A percentile compares a stretch with the other conserved stretches of the same genome.
These are phyloP conservation scores for Cercospora sojina DNA, from an alignment of 2,329 filamentous ascomycete genomes.

Conservation along the genomic window DNA sequence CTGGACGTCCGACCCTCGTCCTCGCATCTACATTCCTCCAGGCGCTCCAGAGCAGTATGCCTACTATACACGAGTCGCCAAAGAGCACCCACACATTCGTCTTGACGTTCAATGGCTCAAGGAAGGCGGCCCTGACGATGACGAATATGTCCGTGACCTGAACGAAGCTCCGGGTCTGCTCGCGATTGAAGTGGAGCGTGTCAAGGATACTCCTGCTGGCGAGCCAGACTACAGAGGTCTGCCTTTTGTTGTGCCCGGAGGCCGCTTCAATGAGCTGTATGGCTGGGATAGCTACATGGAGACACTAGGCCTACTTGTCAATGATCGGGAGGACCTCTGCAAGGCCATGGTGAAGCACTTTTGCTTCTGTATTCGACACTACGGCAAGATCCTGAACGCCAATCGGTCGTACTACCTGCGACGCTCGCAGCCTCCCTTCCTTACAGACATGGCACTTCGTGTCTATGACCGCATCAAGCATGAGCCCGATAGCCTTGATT, in stretches of 20 bases:
- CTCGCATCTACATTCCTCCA: constrained; percentile 84
- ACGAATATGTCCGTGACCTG: constrained; percentile 77
- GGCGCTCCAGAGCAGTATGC: constrained; percentile 84
- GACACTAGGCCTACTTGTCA: constrained; percentile 81
- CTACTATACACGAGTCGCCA: constrained; percentile 81
- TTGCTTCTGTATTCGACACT: constrained; percentile 97
- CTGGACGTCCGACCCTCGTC: constrained; percentile 85
- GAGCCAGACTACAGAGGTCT: constrained; percentile 72
- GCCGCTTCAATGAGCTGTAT: constrained; percentile 96
- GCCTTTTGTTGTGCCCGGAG: constrained; percentile 95
- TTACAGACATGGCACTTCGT: constrained; percentile 94
- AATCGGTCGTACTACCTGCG: constrained; percentile 94
- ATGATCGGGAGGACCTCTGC: constrained; percentile 80
- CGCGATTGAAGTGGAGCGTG: constrained; percentile 78
- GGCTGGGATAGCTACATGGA: constrained; percentile 99
- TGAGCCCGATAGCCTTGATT: constrained; percentile 75
- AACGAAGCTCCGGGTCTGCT: constrained; percentile 86
- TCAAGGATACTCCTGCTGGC: constrained; percentile 63
- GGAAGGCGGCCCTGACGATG: constrained; percentile 61
- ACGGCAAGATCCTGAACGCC: constrained; percentile 96
- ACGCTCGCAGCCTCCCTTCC: constrained; percentile 91
- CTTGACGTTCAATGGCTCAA: constrained; percentile 82
- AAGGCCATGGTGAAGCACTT: constrained; percentile 97
- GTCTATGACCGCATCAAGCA: constrained; percentile 93
- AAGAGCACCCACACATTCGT: constrained; percentile 75